A percentile compares a stretch with the other conserved stretches of the same genome.
Conservation (phyloP, 2,329 filamentous ascomycete genomes). For the Botrytis tulipae region DNA sequence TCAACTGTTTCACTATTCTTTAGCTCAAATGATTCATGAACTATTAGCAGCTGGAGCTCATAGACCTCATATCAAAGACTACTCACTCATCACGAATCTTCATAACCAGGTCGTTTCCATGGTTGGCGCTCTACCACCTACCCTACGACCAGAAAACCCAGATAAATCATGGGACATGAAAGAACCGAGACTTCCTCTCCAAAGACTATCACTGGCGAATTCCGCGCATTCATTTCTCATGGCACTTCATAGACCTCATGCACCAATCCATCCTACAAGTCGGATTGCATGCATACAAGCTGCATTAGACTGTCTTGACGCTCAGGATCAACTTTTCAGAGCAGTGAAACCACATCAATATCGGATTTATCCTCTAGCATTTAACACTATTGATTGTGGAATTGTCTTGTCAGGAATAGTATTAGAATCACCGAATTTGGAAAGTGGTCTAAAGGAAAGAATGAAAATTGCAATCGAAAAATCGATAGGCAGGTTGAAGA, state of each 20-base stretch:
- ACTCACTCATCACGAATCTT: constrained; percentile 14
- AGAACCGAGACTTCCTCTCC: not conserved
- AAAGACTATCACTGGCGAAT: not conserved
- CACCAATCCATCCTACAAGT: constrained; percentile 19
- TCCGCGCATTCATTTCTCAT: constrained; percentile 17
- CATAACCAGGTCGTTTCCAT: constrained; percentile 13
- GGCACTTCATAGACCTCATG: constrained; percentile 23
- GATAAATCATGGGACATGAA: constrained; percentile 4
- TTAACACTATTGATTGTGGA: constrained; percentile 18
- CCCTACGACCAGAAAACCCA: not conserved
- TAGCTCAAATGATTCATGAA: constrained; percentile 21
- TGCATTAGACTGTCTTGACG: constrained; percentile 20
- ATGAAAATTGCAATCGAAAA: constrained; percentile 12
- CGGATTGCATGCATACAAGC: constrained; percentile 19
- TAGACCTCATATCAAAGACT: constrained; percentile 21
- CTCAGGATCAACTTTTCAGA: constrained; percentile 21
- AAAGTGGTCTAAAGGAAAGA: not conserved
- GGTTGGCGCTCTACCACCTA: constrained; percentile 2
- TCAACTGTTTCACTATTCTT: constrained; percentile 15
- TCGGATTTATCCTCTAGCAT: constrained; percentile 19
- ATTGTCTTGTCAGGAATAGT: not conserved
- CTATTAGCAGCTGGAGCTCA: constrained; percentile 13
- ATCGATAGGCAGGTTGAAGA: not conserved
- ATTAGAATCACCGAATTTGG: not conserved
- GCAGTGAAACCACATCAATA: constrained; percentile 19